Base-by-base conservation (phyloP, 1,139 yeast genomes). In the Magnusiomyces paraingens region DNA sequence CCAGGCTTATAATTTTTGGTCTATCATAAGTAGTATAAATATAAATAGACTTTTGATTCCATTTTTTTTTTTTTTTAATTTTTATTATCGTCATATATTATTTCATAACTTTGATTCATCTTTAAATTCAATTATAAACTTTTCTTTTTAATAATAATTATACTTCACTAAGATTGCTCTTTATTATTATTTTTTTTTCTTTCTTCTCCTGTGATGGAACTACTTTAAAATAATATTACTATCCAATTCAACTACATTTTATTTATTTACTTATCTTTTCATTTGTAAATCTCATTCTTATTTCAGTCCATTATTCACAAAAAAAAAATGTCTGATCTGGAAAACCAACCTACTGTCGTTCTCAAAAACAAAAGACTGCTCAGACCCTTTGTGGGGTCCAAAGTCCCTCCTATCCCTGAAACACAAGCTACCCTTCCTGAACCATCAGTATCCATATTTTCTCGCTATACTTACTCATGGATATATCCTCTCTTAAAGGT, bases 391-490 rank as follows among this genome's bases (percentile, higher is more conserved):
- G 59, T 62, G 11, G 69, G 70, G 11, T 56, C 61, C n/a, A 55
- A 53, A 40, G 58, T 65, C 15, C 71, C 71, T 29, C 70, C 70
- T 15, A 49, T 65, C 4, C 68, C 69, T 0, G 61, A 57, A 17
- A 61, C 54, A 17, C 61, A 57, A 2, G 56, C 47, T 5, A 56
- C 52, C 17, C 67, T 58, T 50, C 70, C 71, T 3, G 70, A 66
- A 53, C 59, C 59, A 5, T 48, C 54, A 3, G 67, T 62, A 1
- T 53, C 59, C 1, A 22, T 59, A 12, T 52, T 58, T 5, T 56
- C 64, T 5, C 56, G 59, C 47, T 51, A 72, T 1, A 77, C 82
- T 48, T 81, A 81, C 60, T 68, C 75, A 66, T 85, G 93, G 93
- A 72, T 83, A 44, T 58, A 70, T 17, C 86, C 88, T 0, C 57